Evolutionary conservation across 768 basidiomycete genomes (phyloP), one percentile per base, ranked within the genome.

Genomic region (Lentinula sp.): DNA sequence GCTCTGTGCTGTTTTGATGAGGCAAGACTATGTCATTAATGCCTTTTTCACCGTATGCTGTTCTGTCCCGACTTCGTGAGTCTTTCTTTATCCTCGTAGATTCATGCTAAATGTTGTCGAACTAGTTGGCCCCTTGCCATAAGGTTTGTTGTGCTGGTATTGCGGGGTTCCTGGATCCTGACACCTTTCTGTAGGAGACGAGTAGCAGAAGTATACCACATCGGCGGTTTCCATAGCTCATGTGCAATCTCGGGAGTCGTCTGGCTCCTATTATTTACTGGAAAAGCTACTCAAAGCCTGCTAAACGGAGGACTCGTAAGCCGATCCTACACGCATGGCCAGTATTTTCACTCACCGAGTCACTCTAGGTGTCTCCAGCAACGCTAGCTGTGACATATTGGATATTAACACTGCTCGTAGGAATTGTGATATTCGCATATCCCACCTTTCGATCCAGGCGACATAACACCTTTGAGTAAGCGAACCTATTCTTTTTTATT

Each of bases 141-240:
- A 57, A 79, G 50, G 50, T 52, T 52, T 36, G 50, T 52, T 33
- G 8, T 7, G 3, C 35, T 6, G 7, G 50, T 35, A 6, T 18
- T 18, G 35, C 28, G 20, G 5, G 3, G 13, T 16, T 16, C 8
- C 35, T 36, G 15, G 13, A 52, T 6, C 2, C n/a, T 52, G 8
- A 52, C 13, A 12, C 1, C 32, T 9, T 6, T 52, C n/a, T 8
- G 10, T 36, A 52, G 85, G 52, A 75, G 81, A 33, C 71, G 82
- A 20, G 79, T 77, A 64, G 84, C 82, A 23, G 74, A 83, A 43
- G 83, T 85, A 0, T 85, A 85, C 62, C 81, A 83, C 57, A 83
- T 85, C 43, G 84, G 84, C 18, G 84, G 84, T 64, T 71, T 85
- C 32, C 84, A 86, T 66, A 84, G 81, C 12, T 84, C 84, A n/a